Base-by-base conservation (phyloP, 306 rosid species). In the Corylus heterophylla region DNA sequence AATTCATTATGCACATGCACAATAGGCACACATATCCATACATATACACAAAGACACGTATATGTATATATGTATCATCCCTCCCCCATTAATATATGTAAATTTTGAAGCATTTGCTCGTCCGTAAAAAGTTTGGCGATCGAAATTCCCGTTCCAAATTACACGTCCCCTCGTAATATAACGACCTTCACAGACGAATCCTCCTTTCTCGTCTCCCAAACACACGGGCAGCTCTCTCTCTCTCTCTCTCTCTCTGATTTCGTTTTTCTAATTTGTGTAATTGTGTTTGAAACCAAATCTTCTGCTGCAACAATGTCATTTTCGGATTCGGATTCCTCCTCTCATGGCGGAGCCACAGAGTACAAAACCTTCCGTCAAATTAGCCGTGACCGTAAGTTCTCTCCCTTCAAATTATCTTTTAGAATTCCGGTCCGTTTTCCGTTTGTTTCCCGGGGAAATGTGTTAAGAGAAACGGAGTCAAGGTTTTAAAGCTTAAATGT, bases 311-410 rank as follows among this genome's bases (percentile, higher is more conserved):
- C 80, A 49, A 93, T 94, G 98, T 94, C 98, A 29, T 81, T 91
- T 45, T 94, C 98, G 17, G 97, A 94, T 80, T 89, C 95, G 45
- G 98, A 92, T 31, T 54, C 85, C 51, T 86, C 88, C 66, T 83
- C 89, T 58, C 67, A 76, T 44, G 87, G 90, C 74, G 83, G 89
- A 82, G 56, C 83, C 67, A 7, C 88, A 1, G 98, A 92, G 63
- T 89, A 89, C 88, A 92, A 87, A 82, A 77, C 66, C 51, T 92
- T 92, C 84, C 89, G 90, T 16, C 92, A 92, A 74, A 64, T 84
- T 84, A 92, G 92, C 72, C 98, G 92, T 27, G 97, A 95, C 47
- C 86, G 98, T 95, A 77, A 89, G 97, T 54, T 68, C 74, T 71
- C 29, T 47, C 70, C 62, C 72, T 50, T 69, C 11, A 0, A 47